Evolutionary conservation across 1,139 yeast species (phyloP), one percentile per base, ranked within the genome.

Genomic region (Yamadazyma taylorii): DNA sequence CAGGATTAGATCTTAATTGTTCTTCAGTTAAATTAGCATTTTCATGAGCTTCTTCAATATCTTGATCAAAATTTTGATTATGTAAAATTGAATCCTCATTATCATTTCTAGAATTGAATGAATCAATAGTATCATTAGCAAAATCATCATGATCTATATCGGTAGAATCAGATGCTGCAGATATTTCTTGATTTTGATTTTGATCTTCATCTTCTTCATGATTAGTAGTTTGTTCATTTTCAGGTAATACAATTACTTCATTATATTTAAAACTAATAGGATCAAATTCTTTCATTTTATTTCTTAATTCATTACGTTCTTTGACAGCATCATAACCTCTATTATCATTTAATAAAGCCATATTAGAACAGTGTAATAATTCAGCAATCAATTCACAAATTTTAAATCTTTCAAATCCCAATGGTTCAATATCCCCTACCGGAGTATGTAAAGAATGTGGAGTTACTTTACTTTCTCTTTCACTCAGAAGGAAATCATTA

Each of bases 351-450:
- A 92, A 72, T 32, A 92, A 68, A 0, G 92, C 94, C 98, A 94
- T 94, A 61, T 92, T 92, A 17, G 97, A 88, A 56, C 99, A 92
- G 62, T 92, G 99, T 41, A 92, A 73, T 36, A 92, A 72, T 59
- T 92, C 99, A 0, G 98, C 98, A 45, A 92, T 80, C 46, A 92
- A 72, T 63, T 94, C 98, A 58, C 97, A 92, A 35, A 92, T 85
- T 58, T 90, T 87, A 63, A 94, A 92, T 49, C 97, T 73, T 64
- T 92, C 97, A 61, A 90, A 90, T 0, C 98, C 98, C 28, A 92
- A 68, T 1, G 98, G 98, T 61, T 87, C 95, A 34, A 71, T 71
- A 43, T 66, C 72, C 5, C 77, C 77, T 50, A 68, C 66, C 2
- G 73, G 70, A 4, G 96, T 87, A 43, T 77, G 73, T 46, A 88